Evolutionary conservation across 1,284 basidiomycete genomes (phyloP).

Genomic region (Pseudozyma hubeiensis): DNA sequence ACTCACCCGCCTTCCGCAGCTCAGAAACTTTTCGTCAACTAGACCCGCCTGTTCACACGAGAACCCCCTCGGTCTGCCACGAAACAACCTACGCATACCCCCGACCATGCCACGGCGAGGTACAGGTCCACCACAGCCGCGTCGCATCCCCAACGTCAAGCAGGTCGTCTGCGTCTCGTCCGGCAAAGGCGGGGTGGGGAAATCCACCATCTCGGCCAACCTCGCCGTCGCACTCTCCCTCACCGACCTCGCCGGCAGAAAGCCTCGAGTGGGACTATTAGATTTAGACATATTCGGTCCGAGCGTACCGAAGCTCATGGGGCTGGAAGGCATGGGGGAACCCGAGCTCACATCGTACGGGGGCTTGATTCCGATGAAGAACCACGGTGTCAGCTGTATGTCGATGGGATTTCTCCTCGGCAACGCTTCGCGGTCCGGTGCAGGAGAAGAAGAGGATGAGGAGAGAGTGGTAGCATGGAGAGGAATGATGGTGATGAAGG

Average conservation of each 20-base stretch:
- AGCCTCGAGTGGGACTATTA: constrained; percentile 81
- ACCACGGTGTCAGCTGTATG: constrained; percentile 94
- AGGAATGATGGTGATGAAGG: constrained; percentile 98
- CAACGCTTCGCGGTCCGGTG: constrained; percentile 1
- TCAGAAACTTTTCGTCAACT: constrained; percentile 2
- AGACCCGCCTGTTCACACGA: constrained; percentile 40
- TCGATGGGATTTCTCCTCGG: constrained; percentile 85
- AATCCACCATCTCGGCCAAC: constrained; percentile 92
- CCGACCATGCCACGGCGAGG: constrained; percentile 61
- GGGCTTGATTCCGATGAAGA: constrained; percentile 83
- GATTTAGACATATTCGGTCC: constrained; percentile 98
- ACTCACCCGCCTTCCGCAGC: constrained; percentile 1
- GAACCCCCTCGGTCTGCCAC: constrained; percentile 64
- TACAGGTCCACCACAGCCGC: constrained; percentile 70
- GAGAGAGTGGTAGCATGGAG: constrained; percentile 82
- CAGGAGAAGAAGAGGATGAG: constrained; percentile 11
- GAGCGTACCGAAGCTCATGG: constrained; percentile 94
- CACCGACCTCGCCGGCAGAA: constrained; percentile 18
- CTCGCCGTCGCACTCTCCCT: constrained; percentile 78
- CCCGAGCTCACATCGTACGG: constrained; percentile 77
- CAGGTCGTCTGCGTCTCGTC: constrained; percentile 86
- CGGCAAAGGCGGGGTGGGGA: constrained; percentile 97
- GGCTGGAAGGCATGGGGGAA: constrained; percentile 82
- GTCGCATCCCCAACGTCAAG: constrained; percentile 72
- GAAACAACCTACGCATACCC: constrained; percentile 57